Evolutionary conservation across 2,329 filamentous ascomycete species (phyloP), one percentile per base, ranked within the genome.

Genomic region (Pyrenophora teres): DNA sequence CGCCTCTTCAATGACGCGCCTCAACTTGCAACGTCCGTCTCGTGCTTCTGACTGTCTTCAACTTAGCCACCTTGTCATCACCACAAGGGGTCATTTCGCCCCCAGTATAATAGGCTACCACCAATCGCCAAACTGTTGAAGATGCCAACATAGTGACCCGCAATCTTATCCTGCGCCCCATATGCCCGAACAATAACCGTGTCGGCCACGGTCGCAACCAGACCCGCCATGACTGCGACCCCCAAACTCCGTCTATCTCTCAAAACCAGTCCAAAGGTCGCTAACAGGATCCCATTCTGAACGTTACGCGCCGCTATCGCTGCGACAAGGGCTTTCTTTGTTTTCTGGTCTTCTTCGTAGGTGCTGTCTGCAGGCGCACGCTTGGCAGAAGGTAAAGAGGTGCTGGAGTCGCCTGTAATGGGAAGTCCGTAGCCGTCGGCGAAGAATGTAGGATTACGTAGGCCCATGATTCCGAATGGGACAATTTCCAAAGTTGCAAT

Each of bases 241-340:
- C 63, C 63, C 12, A 65, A 38, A 45, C 61, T 64, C 37, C 56
- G 56, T 8, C 63, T 58, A 32, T 65, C 63, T 23, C 56, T 49
- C 15, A 65, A 23, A 4, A 65, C 40, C 33, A 65, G 16, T 1
- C 63, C 63, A 35, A 65, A 65, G 1, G 52, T 57, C 4, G 62
- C 50, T 3, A 65, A 23, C 0, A 65, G 32, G 1, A 65, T 36
- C 1, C 63, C 62, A 7, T 65, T 65, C 25, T 65, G 63, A 4
- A 63, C 38, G 19, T 65, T 65, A 5, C 63, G 63, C 30, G 61
- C 63, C 36, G 63, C 63, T 33, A 65, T 63, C 1, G 63, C 63
- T 12, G 58, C 57, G 9, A 64, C 60, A 9, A 65, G 41, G 6
- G 63, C 63, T 37, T 60, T 58, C 39, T 63, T 62, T 0, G 57